Conservation (phyloP, 2,329 filamentous ascomycete genomes). For the Alternaria hordeiaustralica region DNA sequence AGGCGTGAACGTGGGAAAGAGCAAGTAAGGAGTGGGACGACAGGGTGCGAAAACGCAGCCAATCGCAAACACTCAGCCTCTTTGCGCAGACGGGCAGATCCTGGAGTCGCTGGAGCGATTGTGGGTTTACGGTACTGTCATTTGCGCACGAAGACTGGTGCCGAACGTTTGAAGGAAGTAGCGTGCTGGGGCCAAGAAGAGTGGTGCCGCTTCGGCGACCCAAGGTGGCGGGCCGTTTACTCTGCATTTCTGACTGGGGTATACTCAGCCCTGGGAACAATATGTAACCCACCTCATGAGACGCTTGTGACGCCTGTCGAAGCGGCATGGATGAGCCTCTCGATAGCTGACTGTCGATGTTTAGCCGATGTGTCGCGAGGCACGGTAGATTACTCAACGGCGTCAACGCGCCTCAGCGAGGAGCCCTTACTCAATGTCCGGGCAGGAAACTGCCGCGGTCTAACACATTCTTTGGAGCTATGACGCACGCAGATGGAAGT, state of each 20-base stretch:
- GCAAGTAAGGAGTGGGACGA: conserved; percentile 25
- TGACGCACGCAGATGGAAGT: conserved; percentile 29
- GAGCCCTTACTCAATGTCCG: conserved; percentile 10
- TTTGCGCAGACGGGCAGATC: conserved; percentile 23
- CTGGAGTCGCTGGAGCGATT: conserved; percentile 28
- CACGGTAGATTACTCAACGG: conserved; percentile 8
- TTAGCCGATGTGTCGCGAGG: neutral
- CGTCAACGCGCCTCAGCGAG: conserved; percentile 1
- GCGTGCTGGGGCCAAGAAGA: conserved; percentile 26
- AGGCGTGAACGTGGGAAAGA: conserved; percentile 28
- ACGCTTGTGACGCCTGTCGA: neutral
- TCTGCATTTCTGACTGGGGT: conserved; percentile 21
- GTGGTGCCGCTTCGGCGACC: conserved; percentile 31
- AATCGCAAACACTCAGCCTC: conserved; percentile 22
- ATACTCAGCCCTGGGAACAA: conserved; percentile 12
- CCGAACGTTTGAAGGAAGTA: conserved; percentile 27
- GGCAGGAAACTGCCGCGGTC: conserved; percentile 22
- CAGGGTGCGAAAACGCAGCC: conserved; percentile 23
- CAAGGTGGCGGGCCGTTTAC: conserved; percentile 30
- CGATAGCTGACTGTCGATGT: neutral
- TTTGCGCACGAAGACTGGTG: conserved; percentile 37
- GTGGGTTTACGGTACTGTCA: conserved; percentile 40
- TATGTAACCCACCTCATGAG: neutral
- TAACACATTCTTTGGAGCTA: conserved; percentile 20
- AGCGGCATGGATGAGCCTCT: neutral